Conservation (phyloP, 23 red algal species). For the Gracilaria domingensis region DNA sequence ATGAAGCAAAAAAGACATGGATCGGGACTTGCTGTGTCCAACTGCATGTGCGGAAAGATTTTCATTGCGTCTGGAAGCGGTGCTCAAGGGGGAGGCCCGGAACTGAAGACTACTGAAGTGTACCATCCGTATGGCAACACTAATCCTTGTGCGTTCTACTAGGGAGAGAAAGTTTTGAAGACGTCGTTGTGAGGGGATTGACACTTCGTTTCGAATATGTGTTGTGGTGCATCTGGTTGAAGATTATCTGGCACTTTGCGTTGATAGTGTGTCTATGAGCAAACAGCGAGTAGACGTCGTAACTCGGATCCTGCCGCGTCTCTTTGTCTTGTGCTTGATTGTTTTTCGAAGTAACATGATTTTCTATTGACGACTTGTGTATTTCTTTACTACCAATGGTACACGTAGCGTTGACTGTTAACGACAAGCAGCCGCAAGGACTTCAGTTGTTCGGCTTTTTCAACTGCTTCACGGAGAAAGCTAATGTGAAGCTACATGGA, state of each 20-base stretch:
- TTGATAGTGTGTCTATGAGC: neutral
- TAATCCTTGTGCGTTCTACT: neutral
- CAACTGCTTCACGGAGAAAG: too few species aligned
- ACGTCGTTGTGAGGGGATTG: neutral
- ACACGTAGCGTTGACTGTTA: too few species aligned
- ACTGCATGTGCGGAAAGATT: constrained; percentile 64
- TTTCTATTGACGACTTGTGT: too few species aligned
- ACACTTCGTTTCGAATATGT: neutral
- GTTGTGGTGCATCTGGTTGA: neutral
- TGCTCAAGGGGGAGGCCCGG: constrained; percentile 54
- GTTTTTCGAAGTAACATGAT: too few species aligned
- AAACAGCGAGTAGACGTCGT: too few species aligned
- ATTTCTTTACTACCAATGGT: too few species aligned
- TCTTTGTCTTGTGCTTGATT: too few species aligned
- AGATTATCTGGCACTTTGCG: neutral
- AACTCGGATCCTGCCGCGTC: too few species aligned
- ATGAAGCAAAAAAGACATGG: constrained; percentile 52
- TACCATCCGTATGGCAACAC: constrained; percentile 41
- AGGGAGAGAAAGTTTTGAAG: neutral
- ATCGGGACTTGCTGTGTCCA: constrained; percentile 48
- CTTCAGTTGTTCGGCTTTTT: too few species aligned
- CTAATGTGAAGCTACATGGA: too few species aligned
- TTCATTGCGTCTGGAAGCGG: constrained; percentile 77
- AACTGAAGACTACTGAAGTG: constrained; percentile 70
- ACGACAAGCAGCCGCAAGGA: too few species aligned